Percentiles rank a stretch among this genome's conserved stretches.
Conservation (phyloP, 2,329 filamentous ascomycete species). For the Cladosporium sp. region DNA sequence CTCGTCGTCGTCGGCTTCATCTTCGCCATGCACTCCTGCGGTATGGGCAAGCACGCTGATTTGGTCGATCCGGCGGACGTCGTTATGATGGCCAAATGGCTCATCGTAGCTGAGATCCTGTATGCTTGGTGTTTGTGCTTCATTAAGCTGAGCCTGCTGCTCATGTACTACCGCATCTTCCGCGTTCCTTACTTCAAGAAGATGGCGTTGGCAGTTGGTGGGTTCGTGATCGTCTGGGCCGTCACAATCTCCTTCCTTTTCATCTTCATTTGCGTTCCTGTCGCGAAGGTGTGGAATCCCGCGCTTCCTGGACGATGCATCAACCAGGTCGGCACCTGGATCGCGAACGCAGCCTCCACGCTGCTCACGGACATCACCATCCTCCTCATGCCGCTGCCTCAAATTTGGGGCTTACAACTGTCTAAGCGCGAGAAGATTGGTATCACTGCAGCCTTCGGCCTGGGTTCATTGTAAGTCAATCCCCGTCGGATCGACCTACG, state of each 20-base stretch:
- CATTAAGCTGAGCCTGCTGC: slow-evolving; percentile 43
- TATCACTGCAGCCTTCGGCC: slow-evolving; percentile 7
- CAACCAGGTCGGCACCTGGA: slow-evolving; percentile 36
- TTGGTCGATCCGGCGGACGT: slow-evolving; percentile 15
- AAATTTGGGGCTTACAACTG: background rate
- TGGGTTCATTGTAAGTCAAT: slow-evolving; percentile 7
- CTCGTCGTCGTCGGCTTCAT: slow-evolving; percentile 27
- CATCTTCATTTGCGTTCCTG: slow-evolving; percentile 37
- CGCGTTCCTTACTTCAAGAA: slow-evolving; percentile 20
- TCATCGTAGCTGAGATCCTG: slow-evolving; percentile 25
- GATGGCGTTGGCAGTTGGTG: slow-evolving; percentile 33
- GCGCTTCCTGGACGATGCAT: slow-evolving; percentile 31
- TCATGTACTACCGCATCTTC: slow-evolving; percentile 45
- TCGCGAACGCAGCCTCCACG: slow-evolving; percentile 14
- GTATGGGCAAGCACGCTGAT: slow-evolving; percentile 18
- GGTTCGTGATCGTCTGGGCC: slow-evolving; percentile 28
- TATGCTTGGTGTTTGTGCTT: slow-evolving; percentile 30
- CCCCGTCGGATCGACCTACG: background rate
- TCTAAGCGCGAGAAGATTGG: slow-evolving; percentile 3
- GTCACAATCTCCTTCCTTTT: slow-evolving; percentile 30
- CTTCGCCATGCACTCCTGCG: slow-evolving; percentile 17
- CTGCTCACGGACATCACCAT: slow-evolving; percentile 7
- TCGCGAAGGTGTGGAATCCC: slow-evolving; percentile 37
- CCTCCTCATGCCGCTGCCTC: background rate
- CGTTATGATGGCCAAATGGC: slow-evolving; percentile 24